These are phyloP conservation scores for Bipolaris bicolor DNA, from an alignment of 2,329 filamentous ascomycete species.

Conservation along the genomic window DNA sequence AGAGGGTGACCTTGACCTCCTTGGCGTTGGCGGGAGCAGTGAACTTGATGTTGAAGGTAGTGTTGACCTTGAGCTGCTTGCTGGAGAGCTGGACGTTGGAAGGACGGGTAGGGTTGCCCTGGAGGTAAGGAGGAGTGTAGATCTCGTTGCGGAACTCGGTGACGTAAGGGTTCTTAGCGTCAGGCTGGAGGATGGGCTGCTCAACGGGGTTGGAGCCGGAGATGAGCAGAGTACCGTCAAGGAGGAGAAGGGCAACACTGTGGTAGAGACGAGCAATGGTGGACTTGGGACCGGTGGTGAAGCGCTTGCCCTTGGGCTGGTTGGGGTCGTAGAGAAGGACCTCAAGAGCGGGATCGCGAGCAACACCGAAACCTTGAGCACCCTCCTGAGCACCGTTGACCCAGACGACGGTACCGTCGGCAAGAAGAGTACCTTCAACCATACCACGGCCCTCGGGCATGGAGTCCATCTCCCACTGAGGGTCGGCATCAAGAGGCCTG, in stretches of 20 bases:
- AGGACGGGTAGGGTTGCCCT: constrained; percentile 60
- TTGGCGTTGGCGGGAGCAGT: constrained; percentile 52
- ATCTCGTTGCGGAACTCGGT: constrained; percentile 69
- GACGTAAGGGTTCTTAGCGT: constrained; percentile 56
- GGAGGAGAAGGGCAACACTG: constrained; percentile 63
- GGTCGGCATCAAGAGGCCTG: constrained; percentile 55
- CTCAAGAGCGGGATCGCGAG: constrained; percentile 59
- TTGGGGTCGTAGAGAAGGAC: constrained; percentile 64
- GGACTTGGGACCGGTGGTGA: constrained; percentile 54
- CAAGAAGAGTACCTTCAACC: constrained; percentile 65
- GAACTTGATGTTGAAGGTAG: constrained; percentile 58
- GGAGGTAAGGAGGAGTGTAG: constrained; percentile 66
- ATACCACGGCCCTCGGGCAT: constrained; percentile 66
- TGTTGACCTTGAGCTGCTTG: constrained; percentile 52
- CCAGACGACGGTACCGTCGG: constrained; percentile 68
- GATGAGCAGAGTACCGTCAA: constrained; percentile 65
- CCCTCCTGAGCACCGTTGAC: constrained; percentile 65
- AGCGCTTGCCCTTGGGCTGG: constrained; percentile 59
- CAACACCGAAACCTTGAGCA: constrained; percentile 66
- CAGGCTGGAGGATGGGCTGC: constrained; percentile 58
- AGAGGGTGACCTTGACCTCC: constrained; percentile 58
- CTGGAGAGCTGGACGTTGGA: constrained; percentile 55
- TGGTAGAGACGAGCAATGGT: constrained; percentile 62
- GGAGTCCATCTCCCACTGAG: constrained; percentile 63
- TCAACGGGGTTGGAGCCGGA: constrained; percentile 67